phyloP scores from a whole-genome alignment of 202 grass and related monocot genomes.

The Hordeum pubiflorum region DNA sequence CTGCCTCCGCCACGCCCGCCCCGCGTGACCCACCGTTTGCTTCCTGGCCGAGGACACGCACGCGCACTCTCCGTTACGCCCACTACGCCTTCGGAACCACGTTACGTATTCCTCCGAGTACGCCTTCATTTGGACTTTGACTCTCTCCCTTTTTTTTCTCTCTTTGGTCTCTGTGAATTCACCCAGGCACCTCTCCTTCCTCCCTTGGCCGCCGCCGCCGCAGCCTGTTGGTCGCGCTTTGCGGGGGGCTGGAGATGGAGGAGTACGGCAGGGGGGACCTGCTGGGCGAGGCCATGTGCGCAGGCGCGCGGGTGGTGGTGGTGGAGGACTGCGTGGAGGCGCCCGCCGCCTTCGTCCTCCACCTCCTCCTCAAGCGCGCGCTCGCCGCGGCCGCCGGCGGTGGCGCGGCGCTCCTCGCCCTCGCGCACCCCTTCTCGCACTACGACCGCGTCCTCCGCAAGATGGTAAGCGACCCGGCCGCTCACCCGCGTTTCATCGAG shows the following conservation, averaged over 20 bases:
- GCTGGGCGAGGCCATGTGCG: constrained; percentile 44
- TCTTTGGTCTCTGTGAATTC: not conserved
- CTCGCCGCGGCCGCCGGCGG: constrained; percentile 25
- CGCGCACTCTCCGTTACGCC: not conserved
- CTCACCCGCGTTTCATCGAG: constrained; percentile 23
- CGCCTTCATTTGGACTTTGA: not conserved
- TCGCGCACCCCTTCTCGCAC: constrained; percentile 67
- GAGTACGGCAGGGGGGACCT: constrained; percentile 30
- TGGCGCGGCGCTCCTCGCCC: constrained; percentile 43
- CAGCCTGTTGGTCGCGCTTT: not conserved
- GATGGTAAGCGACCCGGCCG: constrained; percentile 38
- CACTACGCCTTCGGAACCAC: not conserved
- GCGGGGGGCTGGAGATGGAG: constrained; percentile 10
- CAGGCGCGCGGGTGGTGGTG: constrained; percentile 42
- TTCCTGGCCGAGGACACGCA: not conserved
- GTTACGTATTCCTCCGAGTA: not conserved
- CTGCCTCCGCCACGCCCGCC: not conserved
- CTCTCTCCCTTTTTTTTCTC: not conserved
- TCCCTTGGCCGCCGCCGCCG: not conserved
- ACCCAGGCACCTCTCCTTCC: not conserved
- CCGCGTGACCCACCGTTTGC: not conserved
- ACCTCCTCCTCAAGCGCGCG: constrained; percentile 70
- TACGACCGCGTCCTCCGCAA: constrained; percentile 80
- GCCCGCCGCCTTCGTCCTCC: constrained; percentile 64
- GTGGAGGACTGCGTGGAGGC: constrained; percentile 82